phyloP scores from a whole-genome alignment of 805 yeast genomes.

The Saturnispora saitoi region DNA sequence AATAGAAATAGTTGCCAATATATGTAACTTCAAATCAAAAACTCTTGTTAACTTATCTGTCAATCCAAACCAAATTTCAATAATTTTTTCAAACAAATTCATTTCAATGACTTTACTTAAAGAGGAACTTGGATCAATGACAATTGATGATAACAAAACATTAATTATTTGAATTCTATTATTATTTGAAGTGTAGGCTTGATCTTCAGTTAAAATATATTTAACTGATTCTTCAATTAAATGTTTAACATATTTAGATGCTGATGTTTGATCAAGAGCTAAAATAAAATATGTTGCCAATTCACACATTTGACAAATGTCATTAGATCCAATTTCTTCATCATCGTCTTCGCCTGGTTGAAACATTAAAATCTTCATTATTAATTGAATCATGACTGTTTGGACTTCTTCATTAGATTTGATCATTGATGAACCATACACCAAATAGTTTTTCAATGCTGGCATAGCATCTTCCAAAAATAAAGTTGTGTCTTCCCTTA shows the following conservation, averaged over 20 bases:
- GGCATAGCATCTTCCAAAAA: conserved; percentile 72
- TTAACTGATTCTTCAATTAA: conserved; percentile 38
- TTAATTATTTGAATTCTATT: conserved; percentile 43
- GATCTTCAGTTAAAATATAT: conserved; percentile 29
- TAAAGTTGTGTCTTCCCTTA: conserved; percentile 44
- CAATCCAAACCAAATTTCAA: conserved; percentile 57
- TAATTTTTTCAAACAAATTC: conserved; percentile 40
- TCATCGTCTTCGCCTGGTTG: conserved; percentile 35
- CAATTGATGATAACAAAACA: conserved; percentile 54
- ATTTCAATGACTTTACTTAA: conserved; percentile 40
- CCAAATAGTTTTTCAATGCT: conserved; percentile 64
- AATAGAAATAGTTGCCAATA: conserved; percentile 57
- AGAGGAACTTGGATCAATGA: conserved; percentile 50
- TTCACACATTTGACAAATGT: conserved; percentile 50
- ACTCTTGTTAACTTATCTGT: conserved; percentile 55
- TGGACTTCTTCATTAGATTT: conserved; percentile 39
- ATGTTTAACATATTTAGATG: conserved; percentile 37
- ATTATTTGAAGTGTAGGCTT: conserved; percentile 20
- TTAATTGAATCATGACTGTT: conserved; percentile 42
- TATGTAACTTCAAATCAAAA: conserved; percentile 70
- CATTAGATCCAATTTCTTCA: conserved; percentile 39
- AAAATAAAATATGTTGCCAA: conserved; percentile 58
- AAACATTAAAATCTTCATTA: conserved; percentile 32
- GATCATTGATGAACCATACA: conserved; percentile 43
- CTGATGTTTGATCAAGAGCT: conserved; percentile 38